Evolutionary conservation across 1,284 basidiomycete genomes (phyloP).

Genomic region (Tremellales sp.): DNA sequence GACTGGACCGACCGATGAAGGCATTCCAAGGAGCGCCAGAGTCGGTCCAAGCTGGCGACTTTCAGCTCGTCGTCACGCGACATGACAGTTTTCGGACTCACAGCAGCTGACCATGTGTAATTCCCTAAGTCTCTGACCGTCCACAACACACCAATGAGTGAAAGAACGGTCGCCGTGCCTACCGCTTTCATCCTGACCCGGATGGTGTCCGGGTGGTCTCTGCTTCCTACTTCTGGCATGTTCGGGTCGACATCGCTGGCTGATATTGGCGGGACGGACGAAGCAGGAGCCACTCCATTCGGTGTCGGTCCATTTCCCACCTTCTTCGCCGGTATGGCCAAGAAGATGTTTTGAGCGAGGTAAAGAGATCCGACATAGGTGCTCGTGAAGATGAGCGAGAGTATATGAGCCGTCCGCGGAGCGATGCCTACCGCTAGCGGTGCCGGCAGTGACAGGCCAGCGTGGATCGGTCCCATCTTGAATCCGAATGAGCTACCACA

Average conservation of each 20-base stretch:
- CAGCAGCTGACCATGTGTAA: conserved; percentile 8
- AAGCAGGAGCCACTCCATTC: not conserved
- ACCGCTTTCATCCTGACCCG: conserved; percentile 43
- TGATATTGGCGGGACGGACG: conserved; percentile 11
- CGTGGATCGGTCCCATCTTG: conserved; percentile 2
- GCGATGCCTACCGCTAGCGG: conserved; percentile 22
- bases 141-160: conserved; percentile 27
- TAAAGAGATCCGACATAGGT: conserved; percentile 53
- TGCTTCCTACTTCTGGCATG: conserved; percentile 22
- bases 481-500: not conserved
- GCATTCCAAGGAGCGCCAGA: conserved; percentile 31
- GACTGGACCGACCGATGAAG: no score
- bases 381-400: conserved; percentile 44
- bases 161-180: conserved; percentile 30
- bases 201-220: conserved; percentile 48
- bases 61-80: conserved; percentile 5
- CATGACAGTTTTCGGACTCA: conserved; percentile 6
- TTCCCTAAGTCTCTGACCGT: conserved; percentile 20
- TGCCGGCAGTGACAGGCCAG: conserved; percentile 21
- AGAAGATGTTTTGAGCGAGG: conserved; percentile 36
- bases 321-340: conserved; percentile 4
- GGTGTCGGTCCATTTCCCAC: conserved; percentile 3
- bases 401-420: conserved; percentile 26
- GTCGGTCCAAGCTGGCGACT: conserved; percentile 15
- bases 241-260: conserved; percentile 8